Evolutionary conservation across 345 rosid species (phyloP), one percentile per base, ranked within the genome.

Genomic region (Trapa incisa): DNA sequence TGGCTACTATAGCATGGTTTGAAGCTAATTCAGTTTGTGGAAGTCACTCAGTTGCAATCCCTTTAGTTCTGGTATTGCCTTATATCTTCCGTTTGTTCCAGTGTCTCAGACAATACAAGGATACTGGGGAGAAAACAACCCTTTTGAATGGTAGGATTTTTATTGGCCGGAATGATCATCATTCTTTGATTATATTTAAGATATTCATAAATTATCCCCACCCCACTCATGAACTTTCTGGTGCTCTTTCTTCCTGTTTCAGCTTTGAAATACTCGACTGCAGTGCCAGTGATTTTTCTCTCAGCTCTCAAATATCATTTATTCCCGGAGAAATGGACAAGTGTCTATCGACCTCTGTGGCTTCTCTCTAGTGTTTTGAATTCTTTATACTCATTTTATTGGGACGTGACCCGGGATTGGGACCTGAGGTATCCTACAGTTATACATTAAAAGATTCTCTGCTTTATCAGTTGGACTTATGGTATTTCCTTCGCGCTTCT

Each of bases 21-120:
- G 99, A 95, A 80, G 97, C 96, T 43, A 96, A 95, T 79, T 95
- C 99, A 37, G 89, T 91, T 65, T 95, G 99, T 12, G 97, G 99
- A 38, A 85, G 96, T 77, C 99, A 95, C 80, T 89, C 99, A 0
- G 62, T 87, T 79, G 90, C 81, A 32, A 95, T 95, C 67, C 99
- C 99, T n/a, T 29, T 89, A n/a, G 91, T 85, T 82, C 89, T 95
- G 58, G 99, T 87, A 35, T 80, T 89, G 73, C 99, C 99, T 61
- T 95, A 95, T 68, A 80, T 89, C 70, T 95, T 89, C 70, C 88
- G 92, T 39, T 75, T 95, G 67, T 87, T 87, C 73, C 99, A 95
- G 75, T 95, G 99, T 74, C 87, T 91, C 72, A 86, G 93, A 69
- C 96, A 89, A 75, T 91, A 89, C 72, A 95, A 81, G 80, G 99